These are phyloP conservation scores for Colletotrichum chlorophyti DNA, from an alignment of 2,329 filamentous ascomycete genomes.

Conservation along the genomic window DNA sequence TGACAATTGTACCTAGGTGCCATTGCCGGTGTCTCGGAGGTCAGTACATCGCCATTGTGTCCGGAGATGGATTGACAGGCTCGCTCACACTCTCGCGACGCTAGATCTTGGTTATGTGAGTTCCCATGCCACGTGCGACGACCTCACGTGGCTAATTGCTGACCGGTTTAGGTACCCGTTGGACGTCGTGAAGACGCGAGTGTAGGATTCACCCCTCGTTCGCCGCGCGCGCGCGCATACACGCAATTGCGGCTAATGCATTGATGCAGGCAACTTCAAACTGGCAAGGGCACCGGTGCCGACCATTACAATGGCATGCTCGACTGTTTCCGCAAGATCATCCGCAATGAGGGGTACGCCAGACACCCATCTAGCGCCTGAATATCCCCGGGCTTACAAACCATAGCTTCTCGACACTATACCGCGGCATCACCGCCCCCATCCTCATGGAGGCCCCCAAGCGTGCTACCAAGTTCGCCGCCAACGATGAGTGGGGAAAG, in stretches of 20 bases:
- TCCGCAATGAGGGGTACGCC: constrained; percentile 88
- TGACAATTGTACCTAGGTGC: constrained; percentile 65
- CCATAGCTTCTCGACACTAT: constrained; percentile 81
- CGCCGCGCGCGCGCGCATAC: constrained; percentile 28
- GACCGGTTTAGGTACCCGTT: constrained; percentile 81
- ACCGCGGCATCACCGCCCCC: constrained; percentile 93
- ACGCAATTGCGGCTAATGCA: constrained; percentile 34
- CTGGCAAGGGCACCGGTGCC: constrained; percentile 72
- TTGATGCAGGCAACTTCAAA: constrained; percentile 79
- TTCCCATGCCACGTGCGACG: constrained; percentile 24
- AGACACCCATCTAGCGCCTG: not conserved
- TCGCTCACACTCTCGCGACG: constrained; percentile 31
- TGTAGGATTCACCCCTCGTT: constrained; percentile 66
- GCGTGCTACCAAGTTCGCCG: constrained; percentile 97
- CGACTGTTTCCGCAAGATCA: constrained; percentile 97
- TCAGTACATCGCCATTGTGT: constrained; percentile 54
- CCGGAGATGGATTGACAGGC: constrained; percentile 26
- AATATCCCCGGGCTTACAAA: constrained; percentile 12
- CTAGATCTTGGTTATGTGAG: constrained; percentile 88
- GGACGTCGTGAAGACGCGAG: constrained; percentile 97
- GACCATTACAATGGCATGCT: constrained; percentile 97
- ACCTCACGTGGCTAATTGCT: constrained; percentile 29
- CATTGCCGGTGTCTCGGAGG: constrained; percentile 97
- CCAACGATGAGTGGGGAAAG: constrained; percentile 98
- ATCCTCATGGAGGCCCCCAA: constrained; percentile 97